These are phyloP conservation scores for Helichrysum umbraculigerum DNA, from an alignment of 129 eudicot genomes.

Conservation along the genomic window DNA sequence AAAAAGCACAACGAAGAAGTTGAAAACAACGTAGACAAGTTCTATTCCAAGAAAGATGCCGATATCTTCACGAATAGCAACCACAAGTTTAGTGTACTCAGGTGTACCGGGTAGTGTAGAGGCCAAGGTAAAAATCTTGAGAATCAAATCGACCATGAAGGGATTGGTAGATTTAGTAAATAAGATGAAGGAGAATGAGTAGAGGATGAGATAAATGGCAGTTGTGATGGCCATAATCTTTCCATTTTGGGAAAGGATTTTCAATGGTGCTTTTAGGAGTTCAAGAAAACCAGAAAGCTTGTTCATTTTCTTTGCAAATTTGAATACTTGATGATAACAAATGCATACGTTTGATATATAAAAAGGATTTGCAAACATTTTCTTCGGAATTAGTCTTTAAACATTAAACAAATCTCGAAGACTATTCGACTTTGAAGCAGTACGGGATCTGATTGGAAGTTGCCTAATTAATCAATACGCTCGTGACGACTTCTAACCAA, in stretches of 20 bases:
- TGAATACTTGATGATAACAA: slow-evolving; percentile 8
- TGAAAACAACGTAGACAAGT: slow-evolving; percentile 16
- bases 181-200: slow-evolving; percentile 26
- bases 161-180: slow-evolving; percentile 17
- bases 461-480: no score
- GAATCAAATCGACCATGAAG: neutral
- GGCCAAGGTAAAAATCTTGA: neutral
- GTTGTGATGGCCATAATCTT: slow-evolving; percentile 41
- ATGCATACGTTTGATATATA: neutral
- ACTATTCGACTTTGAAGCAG: slow-evolving; percentile 2
- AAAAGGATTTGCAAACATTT: neutral
- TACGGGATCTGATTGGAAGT: neutral
- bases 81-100: slow-evolving; percentile 19
- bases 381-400: neutral
- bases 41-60: slow-evolving; percentile 29
- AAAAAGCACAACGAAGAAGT: slow-evolving; percentile 17
- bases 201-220: slow-evolving; percentile 24
- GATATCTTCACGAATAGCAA: slow-evolving; percentile 25
- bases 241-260: slow-evolving; percentile 40
- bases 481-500: no score
- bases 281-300: slow-evolving; percentile 28
- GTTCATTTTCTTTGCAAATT: slow-evolving; percentile 9
- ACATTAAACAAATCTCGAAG: neutral
- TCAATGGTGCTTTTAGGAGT: slow-evolving; percentile 42
- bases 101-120: slow-evolving; percentile 29